Percentiles rank a stretch among this genome's conserved stretches.
These are phyloP conservation scores for Claviceps capensis DNA, from an alignment of 2,329 filamentous ascomycete genomes.

Conservation along the genomic window DNA sequence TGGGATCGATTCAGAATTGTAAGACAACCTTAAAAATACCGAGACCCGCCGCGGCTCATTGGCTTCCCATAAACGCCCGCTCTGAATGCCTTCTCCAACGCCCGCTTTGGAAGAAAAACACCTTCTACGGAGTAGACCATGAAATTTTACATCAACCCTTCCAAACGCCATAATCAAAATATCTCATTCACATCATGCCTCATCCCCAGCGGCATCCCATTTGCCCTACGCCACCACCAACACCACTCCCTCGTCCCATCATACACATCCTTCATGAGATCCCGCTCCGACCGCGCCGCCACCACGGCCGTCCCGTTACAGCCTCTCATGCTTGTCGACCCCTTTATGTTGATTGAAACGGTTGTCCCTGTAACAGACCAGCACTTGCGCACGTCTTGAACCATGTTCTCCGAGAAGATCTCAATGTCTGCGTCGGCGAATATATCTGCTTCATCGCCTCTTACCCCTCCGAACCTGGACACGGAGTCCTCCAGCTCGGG, in stretches of 20 bases:
- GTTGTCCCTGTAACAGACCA: slow-evolving; percentile 24
- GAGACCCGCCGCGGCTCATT: too few species aligned
- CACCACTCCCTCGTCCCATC: slow-evolving; percentile 20
- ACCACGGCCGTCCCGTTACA: slow-evolving; percentile 20
- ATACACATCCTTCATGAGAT: slow-evolving; percentile 18
- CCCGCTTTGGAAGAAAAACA: too few species aligned
- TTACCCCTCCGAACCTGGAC: too few species aligned
- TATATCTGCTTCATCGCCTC: neutral
- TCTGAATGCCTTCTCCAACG: too few species aligned
- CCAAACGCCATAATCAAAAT: slow-evolving; percentile 3
- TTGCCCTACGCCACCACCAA: slow-evolving; percentile 16
- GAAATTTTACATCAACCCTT: neutral
- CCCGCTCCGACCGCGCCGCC: slow-evolving; percentile 16
- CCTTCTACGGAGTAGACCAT: too few species aligned
- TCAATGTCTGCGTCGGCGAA: slow-evolving; percentile 17
- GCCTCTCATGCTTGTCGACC: slow-evolving; percentile 21
- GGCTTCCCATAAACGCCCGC: neutral
- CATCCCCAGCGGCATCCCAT: neutral
- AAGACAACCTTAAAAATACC: too few species aligned
- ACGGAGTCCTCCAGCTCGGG: slow-evolving; percentile 6
- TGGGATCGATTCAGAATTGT: too few species aligned
- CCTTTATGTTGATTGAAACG: slow-evolving; percentile 26
- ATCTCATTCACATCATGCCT: neutral
- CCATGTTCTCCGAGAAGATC: slow-evolving; percentile 28
- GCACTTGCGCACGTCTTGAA: slow-evolving; percentile 29